Conservation (phyloP, 805 yeast species). For the Torulaspora maleeae region DNA sequence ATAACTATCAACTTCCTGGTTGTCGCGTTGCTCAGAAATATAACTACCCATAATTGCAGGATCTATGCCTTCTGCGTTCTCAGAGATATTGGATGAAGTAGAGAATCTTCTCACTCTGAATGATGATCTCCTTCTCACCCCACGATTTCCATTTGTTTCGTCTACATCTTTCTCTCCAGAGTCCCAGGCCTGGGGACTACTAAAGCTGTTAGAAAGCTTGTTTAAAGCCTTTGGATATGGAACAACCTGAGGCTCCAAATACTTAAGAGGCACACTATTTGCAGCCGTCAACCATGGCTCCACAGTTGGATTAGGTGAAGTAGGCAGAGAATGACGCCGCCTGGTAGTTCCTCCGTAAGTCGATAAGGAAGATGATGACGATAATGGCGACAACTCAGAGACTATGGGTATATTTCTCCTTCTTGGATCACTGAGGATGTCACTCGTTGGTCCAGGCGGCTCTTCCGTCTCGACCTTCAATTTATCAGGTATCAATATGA, state of each 20-base stretch:
- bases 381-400: conserved; percentile 9
- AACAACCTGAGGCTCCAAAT: conserved; percentile 29
- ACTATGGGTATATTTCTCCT: conserved; percentile 10
- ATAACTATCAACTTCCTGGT: conserved; percentile 16
- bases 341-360: conserved; percentile 7
- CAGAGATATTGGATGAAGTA: conserved; percentile 21
- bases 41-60: conserved; percentile 10
- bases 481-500: conserved; percentile 56
- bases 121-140: conserved; percentile 11
- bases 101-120: conserved; percentile 31
- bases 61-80: conserved; percentile 11
- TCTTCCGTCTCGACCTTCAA: conserved; percentile 13
- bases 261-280: conserved; percentile 26
- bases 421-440: conserved; percentile 7
- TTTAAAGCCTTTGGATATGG: conserved; percentile 32
- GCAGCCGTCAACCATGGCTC: conserved; percentile 32
- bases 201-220: conserved; percentile 17
- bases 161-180: conserved; percentile 4
- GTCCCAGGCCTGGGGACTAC: conserved; percentile 8
- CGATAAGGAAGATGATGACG: conserved; percentile 10
- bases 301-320: conserved; percentile 9
- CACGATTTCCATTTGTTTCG: background rate
- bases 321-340: conserved; percentile 24
- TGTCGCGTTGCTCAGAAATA: conserved; percentile 11
- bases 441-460: background rate